Base-by-base conservation (phyloP, 2,329 filamentous ascomycete genomes). In the Colletotrichum cuscutae region DNA sequence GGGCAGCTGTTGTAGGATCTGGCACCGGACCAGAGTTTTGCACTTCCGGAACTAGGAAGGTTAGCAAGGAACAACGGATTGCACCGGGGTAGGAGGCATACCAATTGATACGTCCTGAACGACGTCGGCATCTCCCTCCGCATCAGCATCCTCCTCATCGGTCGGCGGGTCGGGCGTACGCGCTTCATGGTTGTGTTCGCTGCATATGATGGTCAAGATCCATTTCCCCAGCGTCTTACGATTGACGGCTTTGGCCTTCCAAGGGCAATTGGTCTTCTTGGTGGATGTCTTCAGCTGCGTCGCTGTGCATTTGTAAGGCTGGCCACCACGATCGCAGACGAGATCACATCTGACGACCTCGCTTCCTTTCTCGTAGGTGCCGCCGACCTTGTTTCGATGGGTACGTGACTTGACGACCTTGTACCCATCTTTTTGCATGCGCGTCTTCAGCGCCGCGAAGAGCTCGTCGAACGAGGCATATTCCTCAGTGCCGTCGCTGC, bases 191-290 rank as follows among this genome's bases (percentile, higher is more conserved):
- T 86, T 86, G 75, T 86, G 84, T 74, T 84, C 80, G 70, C 85
- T 81, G 76, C 84, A 86, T 56, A 81, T 81, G 52, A 86, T 79
- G 3, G 84, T 86, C 75, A 86, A 74, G n/a, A 85, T 81, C 84
- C 84, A 86, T 49, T 83, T 84, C 5, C 83, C 83, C 68, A 83
- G 79, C 12, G 81, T 80, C 77, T 85, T 86, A 9, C 83, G 82
- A 64, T 85, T 80, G 8, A 85, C 84, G 1, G 84, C 84, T 72
- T 85, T 86, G 35, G 84, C 84, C 73, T 84, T 84, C 84, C 84
- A 86, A 5, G 84, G 84, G 28, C 84, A 86, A 61, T 83, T 82
- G 0, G 84, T 86, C 78, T 86, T 86, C 76, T 86, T 86, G 8
- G 84, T 86, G 28, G 82, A 81, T 7, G 84, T 84, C 76, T 85